phyloP scores from a whole-genome alignment of 441 rosid species.

The Gossypium aridum region DNA sequence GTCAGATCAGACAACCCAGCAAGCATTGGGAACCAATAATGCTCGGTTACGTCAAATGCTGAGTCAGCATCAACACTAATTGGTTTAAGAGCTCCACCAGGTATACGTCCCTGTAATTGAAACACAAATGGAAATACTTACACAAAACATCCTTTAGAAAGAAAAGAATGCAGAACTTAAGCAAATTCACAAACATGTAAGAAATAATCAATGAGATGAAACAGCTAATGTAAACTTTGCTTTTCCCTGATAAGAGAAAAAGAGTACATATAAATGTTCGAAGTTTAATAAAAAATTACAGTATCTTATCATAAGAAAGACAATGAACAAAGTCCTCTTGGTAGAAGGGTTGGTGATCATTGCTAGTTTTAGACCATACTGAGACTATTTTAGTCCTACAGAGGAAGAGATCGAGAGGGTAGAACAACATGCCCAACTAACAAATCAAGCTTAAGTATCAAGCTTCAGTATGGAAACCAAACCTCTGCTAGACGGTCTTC shows the following conservation, averaged over 20 bases:
- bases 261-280: not conserved
- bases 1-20: conserved; percentile 99
- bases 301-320: not conserved
- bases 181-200: conserved; percentile 1
- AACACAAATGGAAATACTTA: conserved; percentile 11
- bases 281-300: not conserved
- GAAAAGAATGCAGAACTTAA: conserved; percentile 12
- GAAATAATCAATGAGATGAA: conserved; percentile 13
- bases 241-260: not conserved
- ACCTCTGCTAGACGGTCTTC: conserved; percentile 99
- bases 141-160: conserved; percentile 8
- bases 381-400: not conserved
- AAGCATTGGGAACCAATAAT: conserved; percentile 99
- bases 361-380: not conserved
- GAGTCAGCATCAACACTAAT: conserved; percentile 49
- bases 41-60: conserved; percentile 84
- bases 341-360: not conserved
- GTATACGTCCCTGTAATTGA: conserved; percentile 77
- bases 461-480: conserved; percentile 11
- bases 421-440: conserved; percentile 4
- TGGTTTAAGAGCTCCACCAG: conserved; percentile 92
- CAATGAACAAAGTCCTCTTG: conserved; percentile 1
- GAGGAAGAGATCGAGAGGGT: not conserved
- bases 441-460: not conserved
- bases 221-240: not conserved